Percentiles rank a stretch among this genome's conserved stretches.
phyloP scores from a whole-genome alignment of 2,329 filamentous ascomycete species.

The Aspergillus luchuensis region DNA sequence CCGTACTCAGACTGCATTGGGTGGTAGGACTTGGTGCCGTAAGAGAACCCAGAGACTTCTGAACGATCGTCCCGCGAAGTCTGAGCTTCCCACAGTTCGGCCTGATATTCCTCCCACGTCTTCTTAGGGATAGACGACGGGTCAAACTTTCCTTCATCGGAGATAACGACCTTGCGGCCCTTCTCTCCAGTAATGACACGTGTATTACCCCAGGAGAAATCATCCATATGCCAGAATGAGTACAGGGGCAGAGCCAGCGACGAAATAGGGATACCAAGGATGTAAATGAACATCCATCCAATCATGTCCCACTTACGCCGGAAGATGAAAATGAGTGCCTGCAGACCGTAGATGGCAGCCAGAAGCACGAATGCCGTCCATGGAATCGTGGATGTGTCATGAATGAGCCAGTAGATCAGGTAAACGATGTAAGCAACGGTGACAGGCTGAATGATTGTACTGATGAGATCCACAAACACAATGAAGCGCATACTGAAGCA shows the following conservation, averaged over 20 bases:
- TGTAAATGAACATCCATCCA: slow-evolving; percentile 98
- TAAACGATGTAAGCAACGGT: slow-evolving; percentile 88
- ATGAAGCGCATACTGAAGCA: slow-evolving; percentile 99
- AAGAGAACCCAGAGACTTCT: slow-evolving; percentile 90
- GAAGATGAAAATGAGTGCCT: slow-evolving; percentile 94
- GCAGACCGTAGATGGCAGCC: slow-evolving; percentile 93
- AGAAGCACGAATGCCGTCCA: slow-evolving; percentile 87
- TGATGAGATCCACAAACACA: slow-evolving; percentile 90
- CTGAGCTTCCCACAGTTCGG: slow-evolving; percentile 94
- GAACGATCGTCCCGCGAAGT: slow-evolving; percentile 81
- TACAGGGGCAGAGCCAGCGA: slow-evolving; percentile 87
- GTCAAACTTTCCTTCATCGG: slow-evolving; percentile 98
- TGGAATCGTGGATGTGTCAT: slow-evolving; percentile 67
- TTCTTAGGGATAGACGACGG: slow-evolving; percentile 90
- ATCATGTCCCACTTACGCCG: slow-evolving; percentile 99
- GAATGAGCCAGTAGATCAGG: slow-evolving; percentile 73
- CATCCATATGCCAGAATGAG: slow-evolving; percentile 99
- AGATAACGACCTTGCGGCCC: slow-evolving; percentile 88
- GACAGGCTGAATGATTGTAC: slow-evolving; percentile 88
- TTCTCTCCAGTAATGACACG: slow-evolving; percentile 94
- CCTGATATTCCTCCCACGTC: slow-evolving; percentile 99
- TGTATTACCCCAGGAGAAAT: slow-evolving; percentile 99
- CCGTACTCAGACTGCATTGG: slow-evolving; percentile 71
- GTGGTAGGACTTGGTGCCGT: slow-evolving; percentile 78
- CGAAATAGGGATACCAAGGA: slow-evolving; percentile 88